Conservation (phyloP, 2,329 filamentous ascomycete genomes). For the Chaetothyriales sp. region DNA sequence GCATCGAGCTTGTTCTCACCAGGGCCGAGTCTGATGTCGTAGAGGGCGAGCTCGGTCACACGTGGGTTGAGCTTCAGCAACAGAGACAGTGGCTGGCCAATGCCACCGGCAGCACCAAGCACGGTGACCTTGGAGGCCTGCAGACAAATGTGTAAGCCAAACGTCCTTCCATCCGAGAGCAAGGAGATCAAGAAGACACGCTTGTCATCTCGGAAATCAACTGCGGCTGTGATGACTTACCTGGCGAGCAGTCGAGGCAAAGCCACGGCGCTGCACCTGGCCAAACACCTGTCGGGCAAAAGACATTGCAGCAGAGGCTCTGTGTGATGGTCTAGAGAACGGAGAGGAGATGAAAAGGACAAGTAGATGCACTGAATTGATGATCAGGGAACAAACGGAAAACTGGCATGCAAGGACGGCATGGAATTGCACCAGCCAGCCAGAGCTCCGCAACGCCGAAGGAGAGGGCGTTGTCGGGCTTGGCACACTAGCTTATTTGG, state of each 20-base stretch:
- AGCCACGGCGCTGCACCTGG: slow-evolving; percentile 58
- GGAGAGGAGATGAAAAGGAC: background rate
- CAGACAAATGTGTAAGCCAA: slow-evolving; percentile 1
- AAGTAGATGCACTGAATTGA: background rate
- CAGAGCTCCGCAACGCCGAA: background rate
- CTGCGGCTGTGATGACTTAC: slow-evolving; percentile 33
- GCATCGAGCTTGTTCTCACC: slow-evolving; percentile 42
- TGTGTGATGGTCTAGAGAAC: background rate
- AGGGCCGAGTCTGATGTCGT: slow-evolving; percentile 89
- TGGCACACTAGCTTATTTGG: background rate
- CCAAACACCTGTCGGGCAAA: slow-evolving; percentile 23
- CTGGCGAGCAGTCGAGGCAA: slow-evolving; percentile 64
- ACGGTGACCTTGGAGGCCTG: slow-evolving; percentile 96
- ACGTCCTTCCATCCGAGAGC: background rate
- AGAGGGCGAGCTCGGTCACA: slow-evolving; percentile 85
- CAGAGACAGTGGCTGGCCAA: slow-evolving; percentile 93
- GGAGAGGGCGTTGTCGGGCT: background rate
- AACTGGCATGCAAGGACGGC: too few relatives aligned
- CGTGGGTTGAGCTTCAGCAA: slow-evolving; percentile 97
- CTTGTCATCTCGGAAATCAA: too few relatives aligned
- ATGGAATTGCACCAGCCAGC: background rate
- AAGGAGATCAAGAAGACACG: too few relatives aligned
- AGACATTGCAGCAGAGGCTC: slow-evolving; percentile 8
- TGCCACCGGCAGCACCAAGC: slow-evolving; percentile 91
- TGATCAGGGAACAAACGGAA: background rate